Evolutionary conservation across 768 basidiomycete genomes (phyloP), one percentile per base, ranked within the genome.

Genomic region (Floccularia luteovirens): DNA sequence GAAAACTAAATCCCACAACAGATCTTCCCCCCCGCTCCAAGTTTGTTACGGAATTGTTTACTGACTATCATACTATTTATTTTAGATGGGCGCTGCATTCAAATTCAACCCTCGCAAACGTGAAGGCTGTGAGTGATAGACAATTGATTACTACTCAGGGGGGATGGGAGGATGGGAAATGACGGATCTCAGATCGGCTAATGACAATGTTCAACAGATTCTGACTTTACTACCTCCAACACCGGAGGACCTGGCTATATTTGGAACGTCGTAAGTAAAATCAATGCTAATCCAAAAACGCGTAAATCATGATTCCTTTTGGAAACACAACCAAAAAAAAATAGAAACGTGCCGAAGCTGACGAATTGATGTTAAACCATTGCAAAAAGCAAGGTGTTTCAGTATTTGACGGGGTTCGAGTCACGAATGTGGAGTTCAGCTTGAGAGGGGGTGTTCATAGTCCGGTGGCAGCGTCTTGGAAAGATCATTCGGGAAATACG

Each of bases 61-160:
- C 11, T 20, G 5, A 23, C 3, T 14, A 28, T 8, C 27, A 14
- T 17, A 34, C 32, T 12, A 14, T 17, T 17, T 7, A 12, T 34
- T 34, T 32, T 27, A 79, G 76, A 70, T 70, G 0, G 78, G 78
- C 17, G 74, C 74, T 28, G 78, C 75, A 1, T 62, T 80, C 51
- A 80, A 78, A 47, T 64, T 80, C 36, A 75, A 70, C 40, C 67
- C 69, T 38, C 64, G 60, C 51, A 78, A 75, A 50, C 65, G 60
- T 8, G 77, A 78, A 55, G 77, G 73, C 30, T 79, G 75, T 74
- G 48, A 43, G 16, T 30, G 27, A 30, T 8, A 30, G 14, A 8
- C 27, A 10, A 30, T 10, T 30, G 10, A 30, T 14, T 10, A 8
- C 8, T 30, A 14, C 27, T 10, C 10, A 8, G 27, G 27, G 8